Conservation (phyloP, 23 red algal genomes). For the Gracilaria domingensis region DNA sequence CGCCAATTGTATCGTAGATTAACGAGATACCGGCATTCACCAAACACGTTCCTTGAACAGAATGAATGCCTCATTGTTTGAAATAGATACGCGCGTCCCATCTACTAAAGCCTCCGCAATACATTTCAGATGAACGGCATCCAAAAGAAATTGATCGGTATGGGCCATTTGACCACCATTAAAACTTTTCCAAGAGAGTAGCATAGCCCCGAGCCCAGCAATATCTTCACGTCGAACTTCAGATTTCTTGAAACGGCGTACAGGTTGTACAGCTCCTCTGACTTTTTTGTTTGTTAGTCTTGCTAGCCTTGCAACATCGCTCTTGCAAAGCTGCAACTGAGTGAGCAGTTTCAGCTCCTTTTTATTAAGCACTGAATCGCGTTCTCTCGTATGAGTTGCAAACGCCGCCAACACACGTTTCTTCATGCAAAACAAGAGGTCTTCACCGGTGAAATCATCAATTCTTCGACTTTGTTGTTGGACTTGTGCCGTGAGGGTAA, state of each 20-base stretch:
- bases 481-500: not conserved
- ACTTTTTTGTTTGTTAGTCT: not conserved
- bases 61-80: not conserved
- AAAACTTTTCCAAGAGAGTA: not conserved
- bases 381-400: not conserved
- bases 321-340: not conserved
- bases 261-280: not conserved
- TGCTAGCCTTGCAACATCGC: not conserved
- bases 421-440: not conserved
- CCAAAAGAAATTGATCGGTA: not conserved
- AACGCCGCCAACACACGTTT: conserved; percentile 1
- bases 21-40: not conserved
- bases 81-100: not conserved
- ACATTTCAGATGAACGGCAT: conserved; percentile 11
- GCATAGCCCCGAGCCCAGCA: not conserved
- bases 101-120: conserved; percentile 10
- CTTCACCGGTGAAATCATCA: not conserved
- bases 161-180: not conserved
- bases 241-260: not conserved
- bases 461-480: not conserved
- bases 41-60: not conserved
- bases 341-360: not conserved
- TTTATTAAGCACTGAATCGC: not conserved
- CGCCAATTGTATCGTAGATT: not conserved
- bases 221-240: conserved; percentile 6